These are phyloP conservation scores for Crataegus laevigata DNA, from an alignment of 306 rosid species.

Conservation along the genomic window DNA sequence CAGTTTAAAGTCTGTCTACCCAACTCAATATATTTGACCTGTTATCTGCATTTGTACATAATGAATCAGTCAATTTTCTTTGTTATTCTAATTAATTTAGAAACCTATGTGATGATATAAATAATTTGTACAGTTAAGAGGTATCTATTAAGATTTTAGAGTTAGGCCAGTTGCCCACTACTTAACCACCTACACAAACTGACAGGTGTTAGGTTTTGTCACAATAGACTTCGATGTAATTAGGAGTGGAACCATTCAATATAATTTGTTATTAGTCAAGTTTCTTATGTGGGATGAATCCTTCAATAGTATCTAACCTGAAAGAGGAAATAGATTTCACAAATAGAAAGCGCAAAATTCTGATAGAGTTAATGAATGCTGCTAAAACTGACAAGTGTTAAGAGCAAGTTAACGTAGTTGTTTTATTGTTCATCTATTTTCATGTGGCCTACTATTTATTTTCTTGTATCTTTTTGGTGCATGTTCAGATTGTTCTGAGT, in stretches of 20 bases:
- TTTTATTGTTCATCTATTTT: neutral
- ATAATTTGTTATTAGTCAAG: too few species aligned
- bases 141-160: neutral
- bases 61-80: neutral
- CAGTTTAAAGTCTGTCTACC: conserved; percentile 48
- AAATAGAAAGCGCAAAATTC: neutral
- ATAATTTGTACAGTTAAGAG: neutral
- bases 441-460: neutral
- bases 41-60: conserved; percentile 18
- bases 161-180: too few species aligned
- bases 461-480: neutral
- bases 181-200: too few species aligned
- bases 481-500: neutral
- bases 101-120: neutral
- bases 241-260: too few species aligned
- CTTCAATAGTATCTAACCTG: neutral
- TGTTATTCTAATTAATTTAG: neutral
- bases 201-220: too few species aligned
- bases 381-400: neutral
- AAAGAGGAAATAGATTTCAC: neutral
- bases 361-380: neutral
- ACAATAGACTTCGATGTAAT: too few species aligned
- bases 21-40: conserved; percentile 32
- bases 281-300: too few species aligned
- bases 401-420: neutral